phyloP scores from a whole-genome alignment of 768 basidiomycete species.

The Auricularia sp. region DNA sequence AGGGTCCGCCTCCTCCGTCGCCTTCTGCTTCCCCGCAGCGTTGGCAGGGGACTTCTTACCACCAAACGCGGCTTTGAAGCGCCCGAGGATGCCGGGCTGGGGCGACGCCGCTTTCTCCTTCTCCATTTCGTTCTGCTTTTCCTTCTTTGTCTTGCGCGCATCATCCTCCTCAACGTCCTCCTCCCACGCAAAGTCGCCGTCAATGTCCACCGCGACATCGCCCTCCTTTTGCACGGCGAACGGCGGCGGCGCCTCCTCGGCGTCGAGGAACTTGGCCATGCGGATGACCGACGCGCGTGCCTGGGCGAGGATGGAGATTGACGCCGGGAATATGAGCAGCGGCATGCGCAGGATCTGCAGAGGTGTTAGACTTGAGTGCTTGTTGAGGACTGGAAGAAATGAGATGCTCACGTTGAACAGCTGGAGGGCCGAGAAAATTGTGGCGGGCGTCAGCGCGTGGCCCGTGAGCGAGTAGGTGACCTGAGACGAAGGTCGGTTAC shows the following conservation, averaged over 20 bases:
- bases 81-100: background rate
- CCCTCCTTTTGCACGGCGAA: slow-evolving; percentile 36
- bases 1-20: too few relatives aligned
- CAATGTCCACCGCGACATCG: slow-evolving; percentile 13
- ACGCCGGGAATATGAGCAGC: slow-evolving; percentile 44
- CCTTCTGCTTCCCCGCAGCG: background rate
- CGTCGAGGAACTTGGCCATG: slow-evolving; percentile 38
- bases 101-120: slow-evolving; percentile 1
- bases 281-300: slow-evolving; percentile 41
- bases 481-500: slow-evolving; percentile 20
- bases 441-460: slow-evolving; percentile 42
- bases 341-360: slow-evolving; percentile 47
- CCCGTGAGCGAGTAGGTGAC: slow-evolving; percentile 57
- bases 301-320: slow-evolving; percentile 40
- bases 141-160: slow-evolving; percentile 15
- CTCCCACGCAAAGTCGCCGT: slow-evolving; percentile 49
- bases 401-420: slow-evolving; percentile 41
- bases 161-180: slow-evolving; percentile 15
- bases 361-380: background rate
- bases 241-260: slow-evolving; percentile 44
- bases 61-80: too few relatives aligned
- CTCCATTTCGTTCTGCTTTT: background rate
- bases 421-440: slow-evolving; percentile 49
- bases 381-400: background rate
- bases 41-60: too few relatives aligned